Conservation (phyloP, 2,329 filamentous ascomycete species). For the Paracorniculantispora psalliotae region DNA sequence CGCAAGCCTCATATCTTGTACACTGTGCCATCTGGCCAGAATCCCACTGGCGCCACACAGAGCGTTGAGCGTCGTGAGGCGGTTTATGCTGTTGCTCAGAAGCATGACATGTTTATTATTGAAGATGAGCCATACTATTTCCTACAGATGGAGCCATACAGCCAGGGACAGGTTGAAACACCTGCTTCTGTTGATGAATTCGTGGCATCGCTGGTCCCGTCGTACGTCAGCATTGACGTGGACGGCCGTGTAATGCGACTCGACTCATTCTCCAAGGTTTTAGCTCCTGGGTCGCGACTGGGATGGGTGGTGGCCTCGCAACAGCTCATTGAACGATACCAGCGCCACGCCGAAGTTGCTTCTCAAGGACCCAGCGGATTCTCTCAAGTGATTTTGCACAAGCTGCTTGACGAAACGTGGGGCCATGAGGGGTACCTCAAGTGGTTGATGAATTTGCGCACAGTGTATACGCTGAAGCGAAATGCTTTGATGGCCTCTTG, state of each 20-base stretch:
- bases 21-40: slow-evolving; percentile 72
- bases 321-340: slow-evolving; percentile 77
- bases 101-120: slow-evolving; percentile 80
- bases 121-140: slow-evolving; percentile 97
- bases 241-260: slow-evolving; percentile 87
- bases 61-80: slow-evolving; percentile 59
- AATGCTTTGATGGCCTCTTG: slow-evolving; percentile 75
- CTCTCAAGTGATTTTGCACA: slow-evolving; percentile 78
- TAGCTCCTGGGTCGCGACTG: slow-evolving; percentile 73
- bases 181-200: slow-evolving; percentile 67
- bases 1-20: slow-evolving; percentile 53
- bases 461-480: slow-evolving; percentile 75
- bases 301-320: slow-evolving; percentile 89
- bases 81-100: slow-evolving; percentile 72
- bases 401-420: slow-evolving; percentile 90
- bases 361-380: slow-evolving; percentile 84
- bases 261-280: slow-evolving; percentile 90
- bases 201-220: slow-evolving; percentile 56
- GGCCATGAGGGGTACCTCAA: slow-evolving; percentile 83
- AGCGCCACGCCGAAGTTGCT: slow-evolving; percentile 75
- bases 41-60: slow-evolving; percentile 85
- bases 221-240: slow-evolving; percentile 71
- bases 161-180: slow-evolving; percentile 43
- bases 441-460: slow-evolving; percentile 79
- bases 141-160: slow-evolving; percentile 79